Evolutionary conservation across 176 grass and related monocot species (phyloP).

Genomic region (Ampelocalamus luodianensis): DNA sequence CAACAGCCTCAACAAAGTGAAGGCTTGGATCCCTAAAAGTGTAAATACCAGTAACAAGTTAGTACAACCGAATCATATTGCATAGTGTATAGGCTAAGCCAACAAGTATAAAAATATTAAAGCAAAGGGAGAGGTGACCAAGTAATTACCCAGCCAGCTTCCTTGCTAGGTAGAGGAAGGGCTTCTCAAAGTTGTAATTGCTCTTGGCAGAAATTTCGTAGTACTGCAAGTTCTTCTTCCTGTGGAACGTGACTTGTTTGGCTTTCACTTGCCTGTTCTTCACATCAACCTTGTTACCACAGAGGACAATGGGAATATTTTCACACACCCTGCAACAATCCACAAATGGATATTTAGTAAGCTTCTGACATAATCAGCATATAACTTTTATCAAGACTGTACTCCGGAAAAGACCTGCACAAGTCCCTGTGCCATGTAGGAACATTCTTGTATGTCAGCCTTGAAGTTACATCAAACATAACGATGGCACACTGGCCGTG

Average conservation of each 20-base stretch:
- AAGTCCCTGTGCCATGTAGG: conserved; percentile 79
- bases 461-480: conserved; percentile 80
- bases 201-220: conserved; percentile 87
- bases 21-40: conserved; percentile 51
- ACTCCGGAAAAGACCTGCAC: conserved; percentile 50
- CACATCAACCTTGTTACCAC: conserved; percentile 83
- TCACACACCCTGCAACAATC: conserved; percentile 60
- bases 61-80: not conserved
- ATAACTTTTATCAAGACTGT: not conserved
- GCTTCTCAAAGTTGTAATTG: conserved; percentile 87
- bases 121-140: not conserved
- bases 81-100: not conserved
- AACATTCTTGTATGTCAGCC: conserved; percentile 77
- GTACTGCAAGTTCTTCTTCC: conserved; percentile 83
- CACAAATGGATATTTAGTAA: not conserved
- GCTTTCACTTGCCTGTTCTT: conserved; percentile 79
- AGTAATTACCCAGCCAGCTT: conserved; percentile 68
- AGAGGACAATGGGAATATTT: conserved; percentile 74
- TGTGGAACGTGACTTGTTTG: conserved; percentile 76
- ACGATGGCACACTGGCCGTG: conserved; percentile 77
- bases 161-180: conserved; percentile 70
- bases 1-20: conserved; percentile 78
- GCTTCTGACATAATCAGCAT: not conserved
- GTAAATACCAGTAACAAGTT: conserved; percentile 6
- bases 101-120: not conserved